phyloP scores from a whole-genome alignment of 2,329 filamentous ascomycete species.

The Ascochyta fabae region DNA sequence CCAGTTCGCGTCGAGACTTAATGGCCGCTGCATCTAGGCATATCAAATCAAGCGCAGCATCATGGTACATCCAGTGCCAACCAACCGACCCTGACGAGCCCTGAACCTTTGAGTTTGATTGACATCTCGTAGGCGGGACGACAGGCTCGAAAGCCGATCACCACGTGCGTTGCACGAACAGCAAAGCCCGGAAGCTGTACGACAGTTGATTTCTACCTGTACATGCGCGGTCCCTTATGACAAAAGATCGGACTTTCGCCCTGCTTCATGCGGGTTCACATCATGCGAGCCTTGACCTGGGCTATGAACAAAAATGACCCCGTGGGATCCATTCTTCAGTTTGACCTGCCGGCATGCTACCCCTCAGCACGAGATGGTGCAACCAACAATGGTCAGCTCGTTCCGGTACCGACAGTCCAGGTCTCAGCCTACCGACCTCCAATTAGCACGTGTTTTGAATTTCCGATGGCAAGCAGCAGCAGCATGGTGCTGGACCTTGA shows the following conservation, averaged over 20 bases:
- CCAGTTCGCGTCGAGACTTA: neutral
- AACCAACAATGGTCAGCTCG: neutral
- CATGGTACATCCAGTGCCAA: neutral
- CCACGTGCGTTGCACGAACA: neutral
- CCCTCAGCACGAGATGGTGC: neutral
- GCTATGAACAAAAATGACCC: neutral
- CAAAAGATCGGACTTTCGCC: neutral
- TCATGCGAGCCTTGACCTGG: neutral
- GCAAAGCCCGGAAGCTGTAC: neutral
- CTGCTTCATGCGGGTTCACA: neutral
- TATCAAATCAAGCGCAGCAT: slow-evolving; percentile 8
- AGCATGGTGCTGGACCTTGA: neutral
- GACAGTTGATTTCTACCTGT: neutral
- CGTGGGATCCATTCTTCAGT: neutral
- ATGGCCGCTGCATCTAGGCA: slow-evolving; percentile 5
- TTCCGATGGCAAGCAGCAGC: neutral
- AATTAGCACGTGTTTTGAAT: neutral
- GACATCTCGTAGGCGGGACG: neutral
- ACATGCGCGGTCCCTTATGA: neutral
- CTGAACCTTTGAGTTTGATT: neutral
- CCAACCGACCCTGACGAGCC: neutral
- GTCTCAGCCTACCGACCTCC: neutral
- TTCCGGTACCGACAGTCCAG: neutral
- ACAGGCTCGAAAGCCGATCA: neutral
- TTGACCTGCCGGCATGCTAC: neutral